Base-by-base conservation (phyloP, 2,329 filamentous ascomycete genomes). In the Sphaerulina populicola region DNA sequence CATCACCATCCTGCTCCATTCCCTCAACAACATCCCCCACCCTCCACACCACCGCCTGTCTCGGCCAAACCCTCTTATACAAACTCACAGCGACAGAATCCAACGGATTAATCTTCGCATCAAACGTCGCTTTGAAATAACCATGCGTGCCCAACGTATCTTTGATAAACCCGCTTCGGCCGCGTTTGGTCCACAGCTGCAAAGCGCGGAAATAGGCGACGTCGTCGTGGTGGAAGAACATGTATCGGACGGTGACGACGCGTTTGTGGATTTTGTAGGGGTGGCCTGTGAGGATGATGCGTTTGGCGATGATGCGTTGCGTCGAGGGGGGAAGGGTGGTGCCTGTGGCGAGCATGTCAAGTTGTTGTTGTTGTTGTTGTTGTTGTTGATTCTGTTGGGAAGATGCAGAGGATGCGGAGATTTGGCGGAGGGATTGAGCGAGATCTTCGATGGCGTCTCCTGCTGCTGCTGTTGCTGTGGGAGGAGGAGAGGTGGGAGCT, bases 61-160 rank as follows among this genome's bases (percentile, higher is more conserved):
- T 77, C 6, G 93, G 93, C 70, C 72, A 76, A 2, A 77, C 72
- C 42, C 74, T 60, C 69, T 77, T 77, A 54, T 75, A 76, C 53
- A 76, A 54, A 62, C 88, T 94, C 57, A 97, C 86, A 44, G 88
- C 93, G 42, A 98, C 82, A 2, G 89, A 83, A 71, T 98, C 93
- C 72, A 96, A 87, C 1, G 93, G 90, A 69, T 96, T 97, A 68
- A 98, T 91, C 67, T 86, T 87, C 10, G 84, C 88, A 68, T 98
- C 94, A 72, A 98, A 98, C 1, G 86, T 96, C 10, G 93, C 93
- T 77, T 98, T 98, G 79, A 97, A 97, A 74, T 98, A 98, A n/a
- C 93, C 93, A 70, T 98, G 93, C 33, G 93, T 98, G 62, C 93
- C 93, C 44, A 98, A 73, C 52, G 85, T 79, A 74, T 98, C 93